These are phyloP conservation scores for Mucor circinelloides DNA, from an alignment of 371 early-diverging fungal species.

Conservation along the genomic window DNA sequence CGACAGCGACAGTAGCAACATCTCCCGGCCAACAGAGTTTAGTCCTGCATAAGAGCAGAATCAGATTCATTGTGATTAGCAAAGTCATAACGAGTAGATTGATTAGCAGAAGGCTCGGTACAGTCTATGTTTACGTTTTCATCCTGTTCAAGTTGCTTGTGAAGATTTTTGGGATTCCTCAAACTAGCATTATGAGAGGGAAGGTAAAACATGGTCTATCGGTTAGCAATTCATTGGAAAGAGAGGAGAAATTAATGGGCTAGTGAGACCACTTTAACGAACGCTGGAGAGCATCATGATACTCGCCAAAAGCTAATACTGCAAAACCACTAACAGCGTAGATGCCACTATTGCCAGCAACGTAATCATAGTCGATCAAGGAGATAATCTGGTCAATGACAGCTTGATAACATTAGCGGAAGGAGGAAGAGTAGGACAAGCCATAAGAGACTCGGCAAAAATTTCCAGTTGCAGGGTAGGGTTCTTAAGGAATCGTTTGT, in stretches of 20 bases:
- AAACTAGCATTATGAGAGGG: too few species aligned
- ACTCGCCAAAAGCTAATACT: conserved; percentile 38
- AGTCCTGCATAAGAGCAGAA: too few species aligned
- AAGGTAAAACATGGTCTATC: too few species aligned
- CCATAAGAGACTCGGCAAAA: not conserved
- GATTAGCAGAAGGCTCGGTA: too few species aligned
- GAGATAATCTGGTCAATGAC: not conserved
- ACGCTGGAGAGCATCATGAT: conserved; percentile 48
- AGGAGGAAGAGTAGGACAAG: not conserved
- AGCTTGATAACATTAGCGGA: not conserved
- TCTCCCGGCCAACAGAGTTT: too few species aligned
- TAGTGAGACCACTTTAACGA: conserved; percentile 46
- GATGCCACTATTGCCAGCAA: not conserved
- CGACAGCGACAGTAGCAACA: too few species aligned
- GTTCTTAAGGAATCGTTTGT: not conserved
- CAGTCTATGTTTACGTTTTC: too few species aligned
- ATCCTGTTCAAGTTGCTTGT: too few species aligned
- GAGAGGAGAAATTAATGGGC: not conserved
- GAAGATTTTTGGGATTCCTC: too few species aligned
- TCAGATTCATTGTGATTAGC: too few species aligned
- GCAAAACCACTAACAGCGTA: not conserved
- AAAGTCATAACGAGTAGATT: too few species aligned
- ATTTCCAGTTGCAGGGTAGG: not conserved
- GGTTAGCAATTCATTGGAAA: too few species aligned
- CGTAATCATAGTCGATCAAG: conserved; percentile 1